phyloP scores from a whole-genome alignment of 106 monocot species.

The Allium cepa region DNA sequence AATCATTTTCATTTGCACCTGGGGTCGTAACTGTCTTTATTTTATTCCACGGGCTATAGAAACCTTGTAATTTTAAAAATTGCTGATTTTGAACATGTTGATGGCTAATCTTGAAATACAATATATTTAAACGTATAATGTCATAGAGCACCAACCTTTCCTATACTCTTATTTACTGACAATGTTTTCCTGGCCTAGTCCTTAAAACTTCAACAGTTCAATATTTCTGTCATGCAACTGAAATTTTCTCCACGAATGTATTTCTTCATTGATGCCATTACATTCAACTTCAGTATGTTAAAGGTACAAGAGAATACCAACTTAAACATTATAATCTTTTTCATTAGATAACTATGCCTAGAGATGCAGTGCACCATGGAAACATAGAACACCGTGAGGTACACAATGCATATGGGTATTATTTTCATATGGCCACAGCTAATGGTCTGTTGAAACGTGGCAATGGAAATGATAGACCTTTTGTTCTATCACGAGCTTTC shows the following conservation, averaged over 20 bases:
- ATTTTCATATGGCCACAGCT: slow-evolving; percentile 92
- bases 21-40: no score
- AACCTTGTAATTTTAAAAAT: no score
- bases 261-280: neutral
- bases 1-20: no score
- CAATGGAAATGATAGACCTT: slow-evolving; percentile 82
- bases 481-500: slow-evolving; percentile 92
- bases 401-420: slow-evolving; percentile 97
- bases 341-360: slow-evolving; percentile 85
- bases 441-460: slow-evolving; percentile 87
- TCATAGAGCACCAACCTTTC: neutral
- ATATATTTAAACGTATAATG: neutral
- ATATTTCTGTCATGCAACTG: neutral
- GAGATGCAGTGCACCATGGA: slow-evolving; percentile 87
- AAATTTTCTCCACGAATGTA: neutral
- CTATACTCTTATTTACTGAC: no score
- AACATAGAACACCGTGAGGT: slow-evolving; percentile 91
- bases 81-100: no score
- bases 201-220: neutral
- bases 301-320: no score
- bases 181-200: slow-evolving; percentile 1
- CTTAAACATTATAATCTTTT: slow-evolving; percentile 5
- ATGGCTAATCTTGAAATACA: neutral
- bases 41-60: no score
- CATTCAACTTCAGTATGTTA: no score